Evolutionary conservation across 495 filamentous ascomycete genomes (phyloP).

Genomic region (Margaritispora aquatica): DNA sequence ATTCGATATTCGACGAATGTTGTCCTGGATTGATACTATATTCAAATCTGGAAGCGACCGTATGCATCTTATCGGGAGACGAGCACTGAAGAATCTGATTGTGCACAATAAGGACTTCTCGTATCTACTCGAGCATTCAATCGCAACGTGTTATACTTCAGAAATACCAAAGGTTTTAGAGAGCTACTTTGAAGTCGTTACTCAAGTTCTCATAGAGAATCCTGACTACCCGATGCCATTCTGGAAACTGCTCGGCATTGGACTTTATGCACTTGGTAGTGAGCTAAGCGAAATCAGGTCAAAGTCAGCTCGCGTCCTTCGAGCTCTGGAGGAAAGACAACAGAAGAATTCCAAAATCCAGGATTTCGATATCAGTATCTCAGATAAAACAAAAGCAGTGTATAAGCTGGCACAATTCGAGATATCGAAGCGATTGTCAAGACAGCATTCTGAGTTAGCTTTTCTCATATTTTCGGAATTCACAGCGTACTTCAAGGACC

Average conservation of each 20-base stretch:
- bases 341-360: constrained; percentile 84
- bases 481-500: constrained; percentile 79
- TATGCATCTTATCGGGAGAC: constrained; percentile 83
- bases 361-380: constrained; percentile 96
- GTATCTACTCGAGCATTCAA: constrained; percentile 77
- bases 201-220: constrained; percentile 75
- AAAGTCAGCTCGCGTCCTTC: constrained; percentile 79
- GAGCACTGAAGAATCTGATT: constrained; percentile 86
- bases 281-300: constrained; percentile 81
- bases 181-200: constrained; percentile 93
- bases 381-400: constrained; percentile 95
- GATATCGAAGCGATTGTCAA: constrained; percentile 83
- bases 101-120: constrained; percentile 81
- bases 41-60: constrained; percentile 86
- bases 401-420: constrained; percentile 98
- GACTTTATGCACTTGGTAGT: constrained; percentile 85
- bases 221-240: constrained; percentile 75
- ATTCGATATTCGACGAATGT: constrained; percentile 87
- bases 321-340: constrained; percentile 77
- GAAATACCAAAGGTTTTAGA: constrained; percentile 77
- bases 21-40: constrained; percentile 90
- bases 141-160: constrained; percentile 78
- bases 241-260: constrained; percentile 82
- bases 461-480: constrained; percentile 96
- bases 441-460: constrained; percentile 79